Conservation (phyloP, 2,329 filamentous ascomycete species). For the Venturia nashicola region DNA sequence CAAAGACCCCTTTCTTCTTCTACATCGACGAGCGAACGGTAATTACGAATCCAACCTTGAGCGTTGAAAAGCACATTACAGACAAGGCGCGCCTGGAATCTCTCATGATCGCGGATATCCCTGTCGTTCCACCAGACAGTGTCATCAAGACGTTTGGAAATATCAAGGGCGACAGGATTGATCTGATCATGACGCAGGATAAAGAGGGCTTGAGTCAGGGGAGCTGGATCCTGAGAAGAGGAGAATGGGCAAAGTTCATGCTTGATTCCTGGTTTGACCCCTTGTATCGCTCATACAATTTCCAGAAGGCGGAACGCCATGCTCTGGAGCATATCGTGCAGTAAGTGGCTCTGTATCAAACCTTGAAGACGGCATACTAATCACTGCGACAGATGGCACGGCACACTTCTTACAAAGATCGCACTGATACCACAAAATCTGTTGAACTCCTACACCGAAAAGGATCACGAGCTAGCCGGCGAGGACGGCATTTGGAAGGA, state of each 20-base stretch:
- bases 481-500: constrained; percentile 54
- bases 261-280: constrained; percentile 95
- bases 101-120: constrained; percentile 71
- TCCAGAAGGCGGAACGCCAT: constrained; percentile 87
- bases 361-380: constrained; percentile 2
- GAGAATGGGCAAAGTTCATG: constrained; percentile 87
- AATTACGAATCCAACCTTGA: constrained; percentile 70
- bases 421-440: constrained; percentile 77
- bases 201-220: constrained; percentile 61
- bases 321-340: constrained; percentile 56
- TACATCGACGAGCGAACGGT: constrained; percentile 73
- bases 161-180: constrained; percentile 63
- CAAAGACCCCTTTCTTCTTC: constrained; percentile 72
- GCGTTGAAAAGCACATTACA: constrained; percentile 61
- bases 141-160: constrained; percentile 91
- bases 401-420: constrained; percentile 81
- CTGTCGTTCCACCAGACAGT: constrained; percentile 88
- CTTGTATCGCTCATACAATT: constrained; percentile 86
- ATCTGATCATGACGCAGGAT: constrained; percentile 78
- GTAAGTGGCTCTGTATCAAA: constrained; percentile 18
- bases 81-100: constrained; percentile 53
- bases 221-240: constrained; percentile 69
- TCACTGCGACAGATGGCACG: constrained; percentile 82
- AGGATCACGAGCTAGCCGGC: constrained; percentile 21
- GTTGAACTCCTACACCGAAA: constrained; percentile 58